Conservation (phyloP, 768 basidiomycete species). For the Phallus indusiatus region DNA sequence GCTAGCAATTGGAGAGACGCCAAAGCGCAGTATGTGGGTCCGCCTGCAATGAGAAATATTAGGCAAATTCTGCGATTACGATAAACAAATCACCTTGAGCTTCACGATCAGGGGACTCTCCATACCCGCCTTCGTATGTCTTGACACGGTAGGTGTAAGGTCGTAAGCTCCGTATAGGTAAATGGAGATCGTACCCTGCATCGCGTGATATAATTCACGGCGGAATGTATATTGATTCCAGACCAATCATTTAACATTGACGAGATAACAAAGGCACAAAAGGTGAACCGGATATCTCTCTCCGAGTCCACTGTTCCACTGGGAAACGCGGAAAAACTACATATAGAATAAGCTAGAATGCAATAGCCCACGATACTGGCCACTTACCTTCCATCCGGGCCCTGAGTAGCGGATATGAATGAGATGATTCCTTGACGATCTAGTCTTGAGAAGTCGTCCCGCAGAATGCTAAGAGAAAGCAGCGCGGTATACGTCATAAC, state of each 20-base stretch:
- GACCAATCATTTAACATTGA: conserved; percentile 75
- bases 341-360: conserved; percentile 6
- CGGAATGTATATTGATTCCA: conserved; percentile 50
- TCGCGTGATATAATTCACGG: conserved; percentile 51
- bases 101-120: conserved; percentile 72
- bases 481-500: conserved; percentile 94
- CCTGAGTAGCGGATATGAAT: conserved; percentile 68
- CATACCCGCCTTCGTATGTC: conserved; percentile 93
- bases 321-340: conserved; percentile 63
- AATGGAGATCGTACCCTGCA: conserved; percentile 51
- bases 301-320: conserved; percentile 43
- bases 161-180: background rate
- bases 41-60: conserved; percentile 42
- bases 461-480: conserved; percentile 70
- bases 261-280: conserved; percentile 81
- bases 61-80: background rate
- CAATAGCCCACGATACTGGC: background rate
- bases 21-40: conserved; percentile 87
- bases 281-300: conserved; percentile 73
- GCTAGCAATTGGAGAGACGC: conserved; percentile 58
- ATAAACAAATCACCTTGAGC: conserved; percentile 55
- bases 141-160: conserved; percentile 22
- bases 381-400: conserved; percentile 70
- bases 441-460: conserved; percentile 72
- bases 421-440: conserved; percentile 56